These are phyloP conservation scores for Termitomyces sp. DNA, from an alignment of 768 basidiomycete genomes.

Conservation along the genomic window DNA sequence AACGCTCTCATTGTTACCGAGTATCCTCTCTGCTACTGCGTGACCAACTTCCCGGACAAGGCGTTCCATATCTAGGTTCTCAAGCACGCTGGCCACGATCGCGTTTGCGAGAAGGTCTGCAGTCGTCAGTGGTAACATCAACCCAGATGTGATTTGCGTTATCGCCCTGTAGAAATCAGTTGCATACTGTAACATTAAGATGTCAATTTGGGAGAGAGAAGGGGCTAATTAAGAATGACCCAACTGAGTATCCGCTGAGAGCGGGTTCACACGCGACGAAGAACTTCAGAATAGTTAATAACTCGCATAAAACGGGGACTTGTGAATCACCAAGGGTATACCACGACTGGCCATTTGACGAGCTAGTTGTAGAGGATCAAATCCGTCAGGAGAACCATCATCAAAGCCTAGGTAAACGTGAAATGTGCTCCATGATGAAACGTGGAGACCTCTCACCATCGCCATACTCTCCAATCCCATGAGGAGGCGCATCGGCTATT, in stretches of 20 bases:
- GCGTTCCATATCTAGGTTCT: constrained; percentile 98
- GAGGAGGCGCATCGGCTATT: constrained; percentile 96
- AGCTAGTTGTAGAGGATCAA: constrained; percentile 84
- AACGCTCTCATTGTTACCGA: constrained; percentile 90
- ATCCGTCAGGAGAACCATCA: constrained; percentile 89
- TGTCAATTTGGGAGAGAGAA: neutral
- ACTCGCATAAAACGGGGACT: constrained; percentile 1
- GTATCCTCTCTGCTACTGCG: constrained; percentile 88
- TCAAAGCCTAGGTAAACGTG: constrained; percentile 63
- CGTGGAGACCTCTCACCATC: constrained; percentile 59
- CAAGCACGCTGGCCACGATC: constrained; percentile 93
- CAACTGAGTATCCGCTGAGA: constrained; percentile 83
- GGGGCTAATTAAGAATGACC: constrained; percentile 20
- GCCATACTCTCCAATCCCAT: constrained; percentile 95
- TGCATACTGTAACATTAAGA: constrained; percentile 50
- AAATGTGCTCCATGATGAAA: constrained; percentile 6
- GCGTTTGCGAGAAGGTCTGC: constrained; percentile 93
- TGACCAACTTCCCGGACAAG: constrained; percentile 92
- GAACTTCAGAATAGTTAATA: constrained; percentile 49
- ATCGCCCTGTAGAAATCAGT: constrained; percentile 95
- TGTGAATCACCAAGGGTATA: constrained; percentile 67
- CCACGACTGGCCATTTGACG: constrained; percentile 88
- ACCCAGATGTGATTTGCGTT: constrained; percentile 86
- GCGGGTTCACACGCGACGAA: constrained; percentile 99
- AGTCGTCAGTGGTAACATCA: constrained; percentile 94